Base-by-base conservation (phyloP, 495 filamentous ascomycete species). In the Aspergillus sclerotioniger region DNA sequence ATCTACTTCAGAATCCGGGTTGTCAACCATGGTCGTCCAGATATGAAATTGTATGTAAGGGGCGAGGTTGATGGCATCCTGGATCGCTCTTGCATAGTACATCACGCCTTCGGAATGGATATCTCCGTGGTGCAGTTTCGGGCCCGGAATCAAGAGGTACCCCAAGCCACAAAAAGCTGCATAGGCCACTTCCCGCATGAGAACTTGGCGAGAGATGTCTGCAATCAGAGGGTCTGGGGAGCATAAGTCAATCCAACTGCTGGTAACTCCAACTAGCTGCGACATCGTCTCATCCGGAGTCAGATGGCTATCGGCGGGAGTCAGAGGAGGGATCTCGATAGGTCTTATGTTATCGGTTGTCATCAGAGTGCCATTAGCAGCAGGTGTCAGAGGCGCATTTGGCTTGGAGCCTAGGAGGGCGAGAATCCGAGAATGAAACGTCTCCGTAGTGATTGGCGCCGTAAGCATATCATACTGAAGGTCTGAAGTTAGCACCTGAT, bases 401-500 rank as follows among this genome's bases (percentile, higher is more conserved):
- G 37, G n/a, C 1, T n/a, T 41, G 37, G 37, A 41, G 6, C 37
- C n/a, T 6, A 89, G 73, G 41, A 88, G 71, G 9, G 77, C 72
- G 51, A 88, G 75, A 8, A 98, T 86, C 35, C 91, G 81, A 19
- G 87, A 80, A 66, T 90, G 90, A 67, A 97, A 97, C 64, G 87
- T 80, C 9, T 82, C 65, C 50, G 88, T 97, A 2, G 94, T 96
- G 62, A 98, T 91, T 9, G 90, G 89, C 0, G 85, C 87, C 0
- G 93, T 96, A 64, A 96, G 82, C 81, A 96, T 90, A 70, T 94
- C 87, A 84, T 98, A 98, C 90, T 98, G 62, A 51, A 29, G 50
- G 60, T 58, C 21, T 35, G 29, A 31, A 29, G 13, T 41, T 20
- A 50, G 32, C 21, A 28, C 17, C 44, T 44, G 7, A 32, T 48